phyloP scores from a whole-genome alignment of 805 yeast species.

The Lachancea fermentati region DNA sequence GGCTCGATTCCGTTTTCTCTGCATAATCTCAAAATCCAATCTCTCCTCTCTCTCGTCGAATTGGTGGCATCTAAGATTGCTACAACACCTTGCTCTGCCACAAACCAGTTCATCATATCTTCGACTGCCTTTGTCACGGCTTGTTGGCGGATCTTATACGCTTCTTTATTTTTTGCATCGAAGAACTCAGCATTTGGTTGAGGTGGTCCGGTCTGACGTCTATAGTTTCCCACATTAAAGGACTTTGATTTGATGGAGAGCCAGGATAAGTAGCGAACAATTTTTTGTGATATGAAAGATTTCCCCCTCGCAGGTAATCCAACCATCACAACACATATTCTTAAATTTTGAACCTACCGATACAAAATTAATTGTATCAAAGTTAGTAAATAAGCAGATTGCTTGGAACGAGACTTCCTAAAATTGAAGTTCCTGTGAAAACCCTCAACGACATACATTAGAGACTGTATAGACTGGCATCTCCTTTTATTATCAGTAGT shows the following conservation, averaged over 20 bases:
- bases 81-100: conserved; percentile 73
- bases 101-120: conserved; percentile 86
- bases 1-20: conserved; percentile 72
- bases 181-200: conserved; percentile 69
- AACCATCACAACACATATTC: conserved; percentile 84
- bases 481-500: no score
- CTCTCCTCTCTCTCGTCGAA: conserved; percentile 68
- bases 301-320: conserved; percentile 64
- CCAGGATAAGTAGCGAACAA: conserved; percentile 91
- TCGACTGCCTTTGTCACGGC: conserved; percentile 68
- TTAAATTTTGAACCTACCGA: conserved; percentile 52
- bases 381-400: no score
- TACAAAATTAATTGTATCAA: not conserved
- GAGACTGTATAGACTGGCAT: conserved; percentile 38
- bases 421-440: no score
- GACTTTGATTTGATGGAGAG: conserved; percentile 78
- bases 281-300: conserved; percentile 88
- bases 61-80: conserved; percentile 94
- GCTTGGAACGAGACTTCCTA: no score
- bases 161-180: conserved; percentile 59
- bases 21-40: conserved; percentile 54
- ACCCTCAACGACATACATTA: conserved; percentile 34
- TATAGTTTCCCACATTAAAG: conserved; percentile 83
- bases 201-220: conserved; percentile 53
- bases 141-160: conserved; percentile 53